Conservation (phyloP, 1,284 basidiomycete genomes). For the Trametes sp. region DNA sequence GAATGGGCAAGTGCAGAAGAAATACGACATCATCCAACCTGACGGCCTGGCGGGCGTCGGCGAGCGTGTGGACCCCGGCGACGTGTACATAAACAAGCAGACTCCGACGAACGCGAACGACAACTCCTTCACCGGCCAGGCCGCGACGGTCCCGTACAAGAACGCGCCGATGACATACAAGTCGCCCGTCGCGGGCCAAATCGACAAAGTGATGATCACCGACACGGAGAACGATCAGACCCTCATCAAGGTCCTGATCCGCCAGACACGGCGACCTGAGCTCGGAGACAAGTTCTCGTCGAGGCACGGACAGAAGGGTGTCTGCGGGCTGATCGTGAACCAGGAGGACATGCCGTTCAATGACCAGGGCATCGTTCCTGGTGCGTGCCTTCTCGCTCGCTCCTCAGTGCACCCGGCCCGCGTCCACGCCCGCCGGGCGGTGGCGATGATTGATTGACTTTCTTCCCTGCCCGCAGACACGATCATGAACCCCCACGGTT, state of each 20-base stretch:
- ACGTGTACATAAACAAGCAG: conserved; percentile 98
- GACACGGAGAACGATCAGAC: conserved; percentile 96
- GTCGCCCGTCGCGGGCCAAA: conserved; percentile 89
- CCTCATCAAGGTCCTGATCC: conserved; percentile 98
- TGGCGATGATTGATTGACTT: conserved; percentile 27
- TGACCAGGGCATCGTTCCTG: conserved; percentile 93
- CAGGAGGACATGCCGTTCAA: conserved; percentile 99
- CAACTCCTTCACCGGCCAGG: conserved; percentile 82
- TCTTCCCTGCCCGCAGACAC: conserved; percentile 67
- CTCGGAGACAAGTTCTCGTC: conserved; percentile 99
- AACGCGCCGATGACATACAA: conserved; percentile 93
- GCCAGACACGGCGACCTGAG: conserved; percentile 96
- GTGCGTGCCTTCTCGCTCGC: conserved; percentile 49
- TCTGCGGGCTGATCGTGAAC: conserved; percentile 97
- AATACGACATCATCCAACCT: conserved; percentile 89
- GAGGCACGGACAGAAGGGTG: conserved; percentile 98
- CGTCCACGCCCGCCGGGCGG: conserved; percentile 9
- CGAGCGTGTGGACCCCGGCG: conserved; percentile 91
- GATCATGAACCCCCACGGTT: conserved; percentile 99
- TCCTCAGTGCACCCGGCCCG: neutral
- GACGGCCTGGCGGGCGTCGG: conserved; percentile 97
- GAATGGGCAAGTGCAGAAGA: conserved; percentile 79
- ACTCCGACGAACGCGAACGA: conserved; percentile 91
- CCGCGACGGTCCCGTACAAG: conserved; percentile 84
- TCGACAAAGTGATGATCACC: conserved; percentile 98